Conservation (phyloP, 352 stramenopile species). For the Globisporangium barbulae region DNA sequence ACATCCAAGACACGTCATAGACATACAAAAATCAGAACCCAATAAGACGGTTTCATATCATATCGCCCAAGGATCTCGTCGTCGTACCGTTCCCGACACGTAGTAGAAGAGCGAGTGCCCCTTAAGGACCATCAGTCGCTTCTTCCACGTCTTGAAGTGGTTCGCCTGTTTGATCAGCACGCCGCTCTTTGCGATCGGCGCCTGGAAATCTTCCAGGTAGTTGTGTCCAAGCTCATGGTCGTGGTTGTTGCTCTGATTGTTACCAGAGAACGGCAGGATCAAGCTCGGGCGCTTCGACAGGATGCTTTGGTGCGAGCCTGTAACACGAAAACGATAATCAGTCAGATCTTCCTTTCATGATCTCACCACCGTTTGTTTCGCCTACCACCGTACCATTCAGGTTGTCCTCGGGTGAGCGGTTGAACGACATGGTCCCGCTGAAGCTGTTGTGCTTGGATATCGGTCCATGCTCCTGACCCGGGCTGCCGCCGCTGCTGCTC, state of each 20-base stretch:
- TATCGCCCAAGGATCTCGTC: slow-evolving; percentile 5
- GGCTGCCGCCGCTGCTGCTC: slow-evolving; percentile 30
- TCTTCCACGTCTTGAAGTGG: slow-evolving; percentile 89
- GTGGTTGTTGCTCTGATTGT: slow-evolving; percentile 16
- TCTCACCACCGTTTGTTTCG: background rate
- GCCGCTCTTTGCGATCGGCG: slow-evolving; percentile 76
- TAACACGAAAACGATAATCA: background rate
- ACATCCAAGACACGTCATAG: slow-evolving; percentile 2
- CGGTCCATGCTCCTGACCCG: slow-evolving; percentile 23
- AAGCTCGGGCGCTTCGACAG: slow-evolving; percentile 72
- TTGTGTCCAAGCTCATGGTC: slow-evolving; percentile 27
- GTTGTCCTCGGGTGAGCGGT: slow-evolving; percentile 31
- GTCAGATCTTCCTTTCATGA: background rate
- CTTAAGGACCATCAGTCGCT: slow-evolving; percentile 86
- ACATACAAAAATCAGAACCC: slow-evolving; percentile 11
- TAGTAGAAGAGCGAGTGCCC: slow-evolving; percentile 88
- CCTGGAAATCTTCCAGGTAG: slow-evolving; percentile 79
- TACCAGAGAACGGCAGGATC: slow-evolving; percentile 61
- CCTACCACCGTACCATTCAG: slow-evolving; percentile 16
- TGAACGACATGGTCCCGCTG: slow-evolving; percentile 66
- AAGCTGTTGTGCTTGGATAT: slow-evolving; percentile 70
- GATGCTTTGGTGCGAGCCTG: slow-evolving; percentile 37
- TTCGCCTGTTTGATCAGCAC: slow-evolving; percentile 87
- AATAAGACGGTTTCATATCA: slow-evolving; percentile 8
- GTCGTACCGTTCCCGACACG: slow-evolving; percentile 77